Percentiles rank a stretch among this genome's conserved stretches.
Conservation (phyloP, 2,329 filamentous ascomycete species). For the Lasiodiplodia sp. region DNA sequence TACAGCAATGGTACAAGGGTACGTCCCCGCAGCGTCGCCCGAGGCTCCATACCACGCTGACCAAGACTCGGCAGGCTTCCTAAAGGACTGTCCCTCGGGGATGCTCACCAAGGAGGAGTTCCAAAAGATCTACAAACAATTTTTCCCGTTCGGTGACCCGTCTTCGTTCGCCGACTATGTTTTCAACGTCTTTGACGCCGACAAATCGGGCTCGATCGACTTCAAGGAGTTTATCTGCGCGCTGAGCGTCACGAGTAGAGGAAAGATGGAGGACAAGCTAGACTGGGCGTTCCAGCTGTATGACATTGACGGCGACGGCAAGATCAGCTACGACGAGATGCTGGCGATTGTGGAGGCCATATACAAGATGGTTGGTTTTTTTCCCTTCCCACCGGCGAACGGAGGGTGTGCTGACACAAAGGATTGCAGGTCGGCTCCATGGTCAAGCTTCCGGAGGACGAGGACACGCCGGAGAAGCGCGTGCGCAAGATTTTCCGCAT, state of each 20-base stretch:
- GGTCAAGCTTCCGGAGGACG: constrained; percentile 98
- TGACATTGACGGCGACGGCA: constrained; percentile 98
- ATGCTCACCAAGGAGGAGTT: constrained; percentile 98
- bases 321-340: constrained; percentile 99
- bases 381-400: too few relatives aligned
- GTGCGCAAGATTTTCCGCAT: constrained; percentile 98
- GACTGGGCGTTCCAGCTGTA: constrained; percentile 99
- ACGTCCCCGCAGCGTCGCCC: constrained; percentile 41
- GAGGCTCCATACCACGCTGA: constrained; percentile 34
- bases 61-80: constrained; percentile 71
- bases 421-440: constrained; percentile 85
- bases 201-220: constrained; percentile 97
- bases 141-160: constrained; percentile 98
- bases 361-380: constrained; percentile 87
- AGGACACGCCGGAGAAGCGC: constrained; percentile 98
- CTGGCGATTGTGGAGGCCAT: constrained; percentile 98
- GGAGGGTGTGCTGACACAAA: constrained; percentile 34
- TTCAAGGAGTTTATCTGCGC: constrained; percentile 99
- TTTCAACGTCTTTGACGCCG: constrained; percentile 98
- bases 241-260: constrained; percentile 92
- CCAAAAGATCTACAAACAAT: constrained; percentile 99
- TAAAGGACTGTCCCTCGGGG: constrained; percentile 97
- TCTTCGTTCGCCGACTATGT: constrained; percentile 98
- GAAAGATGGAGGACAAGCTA: constrained; percentile 99
- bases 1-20: constrained; percentile 99